Evolutionary conservation across 2,329 filamentous ascomycete genomes (phyloP).

Genomic region (Phyllosticta paracitricarpa): DNA sequence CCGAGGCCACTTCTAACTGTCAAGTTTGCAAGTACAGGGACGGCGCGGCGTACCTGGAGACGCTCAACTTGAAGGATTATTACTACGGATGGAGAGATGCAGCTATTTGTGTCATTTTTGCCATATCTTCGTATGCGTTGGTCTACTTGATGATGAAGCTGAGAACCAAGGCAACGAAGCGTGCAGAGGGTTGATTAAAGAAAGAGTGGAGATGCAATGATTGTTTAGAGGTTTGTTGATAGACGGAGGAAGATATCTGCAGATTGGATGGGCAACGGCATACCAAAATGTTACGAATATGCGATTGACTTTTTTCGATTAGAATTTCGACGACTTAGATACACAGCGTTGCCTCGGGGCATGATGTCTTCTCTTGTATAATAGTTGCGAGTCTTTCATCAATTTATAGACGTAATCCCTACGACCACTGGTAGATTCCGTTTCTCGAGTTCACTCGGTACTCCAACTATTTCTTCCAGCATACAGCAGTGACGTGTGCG

Average conservation of each 20-base stretch:
- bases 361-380: neutral
- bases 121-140: slow-evolving; percentile 42
- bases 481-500: too few species aligned
- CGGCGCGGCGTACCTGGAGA: slow-evolving; percentile 51
- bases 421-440: too few species aligned
- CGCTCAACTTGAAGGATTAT: slow-evolving; percentile 46
- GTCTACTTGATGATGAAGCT: slow-evolving; percentile 36
- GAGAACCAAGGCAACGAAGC: slow-evolving; percentile 32
- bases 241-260: neutral
- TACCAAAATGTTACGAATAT: neutral
- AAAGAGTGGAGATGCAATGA: neutral
- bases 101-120: slow-evolving; percentile 49
- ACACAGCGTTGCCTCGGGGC: neutral
- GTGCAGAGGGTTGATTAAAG: slow-evolving; percentile 20
- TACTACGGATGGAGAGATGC: slow-evolving; percentile 59
- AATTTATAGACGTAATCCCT: neutral
- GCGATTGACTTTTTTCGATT: neutral
- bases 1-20: slow-evolving; percentile 46
- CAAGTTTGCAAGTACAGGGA: slow-evolving; percentile 50
- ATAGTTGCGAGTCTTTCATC: neutral
- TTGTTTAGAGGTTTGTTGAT: neutral
- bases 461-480: too few species aligned
- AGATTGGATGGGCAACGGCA: neutral
- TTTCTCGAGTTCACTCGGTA: too few species aligned
- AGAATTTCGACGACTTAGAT: neutral